phyloP scores from a whole-genome alignment of 257 asterid species.

The Forsythia suspensa region DNA sequence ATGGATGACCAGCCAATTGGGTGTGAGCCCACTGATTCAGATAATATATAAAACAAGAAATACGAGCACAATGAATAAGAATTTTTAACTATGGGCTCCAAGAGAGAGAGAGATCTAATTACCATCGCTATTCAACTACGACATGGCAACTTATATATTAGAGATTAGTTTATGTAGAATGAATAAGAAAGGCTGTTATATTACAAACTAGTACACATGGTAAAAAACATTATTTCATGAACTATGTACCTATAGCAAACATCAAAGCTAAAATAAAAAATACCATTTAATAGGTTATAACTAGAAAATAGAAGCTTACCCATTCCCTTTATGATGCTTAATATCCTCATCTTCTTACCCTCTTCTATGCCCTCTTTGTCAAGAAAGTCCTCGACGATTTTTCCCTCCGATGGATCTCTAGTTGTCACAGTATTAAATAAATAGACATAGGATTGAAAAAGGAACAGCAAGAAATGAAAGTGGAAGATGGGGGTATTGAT shows the following conservation, averaged over 20 bases:
- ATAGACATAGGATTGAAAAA: slow-evolving; percentile 5
- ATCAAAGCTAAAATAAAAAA: background rate
- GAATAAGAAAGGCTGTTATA: background rate
- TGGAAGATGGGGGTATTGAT: slow-evolving; percentile 2
- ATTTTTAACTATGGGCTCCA: background rate
- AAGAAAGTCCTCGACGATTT: slow-evolving; percentile 82
- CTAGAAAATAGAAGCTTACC: slow-evolving; percentile 41
- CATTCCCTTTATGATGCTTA: slow-evolving; percentile 80
- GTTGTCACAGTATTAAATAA: slow-evolving; percentile 21
- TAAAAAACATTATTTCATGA: background rate
- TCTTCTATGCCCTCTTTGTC: slow-evolving; percentile 65
- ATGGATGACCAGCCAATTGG: background rate
- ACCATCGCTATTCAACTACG: background rate
- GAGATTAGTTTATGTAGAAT: background rate
- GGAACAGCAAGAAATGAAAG: slow-evolving; percentile 3
- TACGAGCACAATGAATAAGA: background rate
- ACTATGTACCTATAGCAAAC: background rate
- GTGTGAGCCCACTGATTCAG: background rate
- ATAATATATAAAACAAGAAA: background rate
- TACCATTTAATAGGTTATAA: background rate
- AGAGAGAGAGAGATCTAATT: background rate
- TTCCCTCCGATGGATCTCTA: slow-evolving; percentile 81
- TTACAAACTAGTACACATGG: background rate
- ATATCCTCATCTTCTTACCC: slow-evolving; percentile 43
- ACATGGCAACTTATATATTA: background rate